Percentiles rank a stretch among this genome's conserved stretches.
Evolutionary conservation across 148 eudicot species (phyloP).

Genomic region (Salicornia ramosissima): DNA sequence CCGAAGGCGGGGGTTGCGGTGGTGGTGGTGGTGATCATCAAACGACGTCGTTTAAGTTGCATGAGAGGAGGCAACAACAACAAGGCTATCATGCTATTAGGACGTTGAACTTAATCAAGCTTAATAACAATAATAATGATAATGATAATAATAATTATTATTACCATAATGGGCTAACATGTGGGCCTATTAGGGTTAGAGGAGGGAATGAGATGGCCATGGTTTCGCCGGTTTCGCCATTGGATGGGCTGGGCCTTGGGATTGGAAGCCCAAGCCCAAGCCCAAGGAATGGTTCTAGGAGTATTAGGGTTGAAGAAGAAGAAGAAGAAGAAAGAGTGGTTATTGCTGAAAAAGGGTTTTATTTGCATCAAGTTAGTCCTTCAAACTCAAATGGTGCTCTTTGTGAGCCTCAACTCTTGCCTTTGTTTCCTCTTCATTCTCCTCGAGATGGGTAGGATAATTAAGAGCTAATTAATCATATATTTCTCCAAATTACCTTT

Average conservation of each 20-base stretch:
- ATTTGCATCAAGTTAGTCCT: constrained; percentile 23
- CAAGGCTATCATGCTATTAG: constrained; percentile 19
- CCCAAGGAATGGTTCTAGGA: not conserved
- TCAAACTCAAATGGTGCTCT: not conserved
- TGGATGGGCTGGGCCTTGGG: constrained; percentile 29
- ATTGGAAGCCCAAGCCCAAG: constrained; percentile 26
- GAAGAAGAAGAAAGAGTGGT: constrained; percentile 25
- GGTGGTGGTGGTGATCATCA: not conserved
- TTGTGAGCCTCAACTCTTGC: constrained; percentile 30
- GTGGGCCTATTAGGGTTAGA: constrained; percentile 15
- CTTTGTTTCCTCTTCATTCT: constrained; percentile 35
- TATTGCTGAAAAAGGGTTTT: constrained; percentile 28
- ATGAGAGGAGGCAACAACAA: constrained; percentile 28
- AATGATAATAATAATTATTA: not conserved
- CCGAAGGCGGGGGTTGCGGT: not conserved
- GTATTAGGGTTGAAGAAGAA: constrained; percentile 14
- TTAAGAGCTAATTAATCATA: too few species aligned
- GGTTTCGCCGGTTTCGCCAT: constrained; percentile 30
- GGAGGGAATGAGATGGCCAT: constrained; percentile 12
- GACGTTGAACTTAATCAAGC: constrained; percentile 31
- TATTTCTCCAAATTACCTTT: not conserved
- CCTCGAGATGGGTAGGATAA: constrained; percentile 11
- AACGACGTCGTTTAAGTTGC: constrained; percentile 17
- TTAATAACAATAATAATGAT: not conserved
- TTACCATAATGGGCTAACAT: not conserved